phyloP scores from a whole-genome alignment of 495 filamentous ascomycete genomes.

The Emericellopsis terricola region DNA sequence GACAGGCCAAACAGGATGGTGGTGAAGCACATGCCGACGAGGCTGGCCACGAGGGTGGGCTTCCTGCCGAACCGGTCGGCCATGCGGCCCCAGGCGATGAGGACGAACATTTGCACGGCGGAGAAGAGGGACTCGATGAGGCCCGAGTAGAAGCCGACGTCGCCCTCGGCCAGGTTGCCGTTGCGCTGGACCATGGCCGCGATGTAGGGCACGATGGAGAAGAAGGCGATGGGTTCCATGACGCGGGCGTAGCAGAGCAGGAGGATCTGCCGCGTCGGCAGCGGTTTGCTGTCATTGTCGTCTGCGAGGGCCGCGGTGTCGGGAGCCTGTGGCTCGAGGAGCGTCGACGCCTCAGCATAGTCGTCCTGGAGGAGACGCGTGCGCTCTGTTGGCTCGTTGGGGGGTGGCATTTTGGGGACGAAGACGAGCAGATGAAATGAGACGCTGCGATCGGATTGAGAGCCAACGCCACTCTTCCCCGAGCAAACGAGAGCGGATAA shows the following conservation, averaged over 20 bases:
- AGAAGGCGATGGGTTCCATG: conserved; percentile 61
- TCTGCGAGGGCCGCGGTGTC: too few relatives aligned
- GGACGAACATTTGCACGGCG: conserved; percentile 41
- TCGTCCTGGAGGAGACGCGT: too few relatives aligned
- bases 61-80: conserved; percentile 51
- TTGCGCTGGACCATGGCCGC: conserved; percentile 48
- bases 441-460: too few relatives aligned
- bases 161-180: conserved; percentile 31
- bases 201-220: conserved; percentile 59
- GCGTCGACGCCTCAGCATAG: too few relatives aligned
- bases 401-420: too few relatives aligned
- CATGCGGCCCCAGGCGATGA: conserved; percentile 40
- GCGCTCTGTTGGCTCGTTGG: too few relatives aligned
- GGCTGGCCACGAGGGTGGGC: conserved; percentile 43
- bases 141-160: conserved; percentile 56
- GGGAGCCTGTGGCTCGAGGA: too few relatives aligned
- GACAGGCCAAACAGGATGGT: conserved; percentile 46
- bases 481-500: too few relatives aligned
- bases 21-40: conserved; percentile 36
- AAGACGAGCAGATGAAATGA: too few relatives aligned
- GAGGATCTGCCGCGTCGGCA: conserved; percentile 41
- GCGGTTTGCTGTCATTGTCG: conserved; percentile 22
- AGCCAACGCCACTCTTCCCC: too few relatives aligned
- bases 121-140: conserved; percentile 58
- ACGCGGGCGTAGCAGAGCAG: conserved; percentile 47